Base-by-base conservation (phyloP, 208 protist species). In the Acanthamoeba lugdunensis region DNA sequence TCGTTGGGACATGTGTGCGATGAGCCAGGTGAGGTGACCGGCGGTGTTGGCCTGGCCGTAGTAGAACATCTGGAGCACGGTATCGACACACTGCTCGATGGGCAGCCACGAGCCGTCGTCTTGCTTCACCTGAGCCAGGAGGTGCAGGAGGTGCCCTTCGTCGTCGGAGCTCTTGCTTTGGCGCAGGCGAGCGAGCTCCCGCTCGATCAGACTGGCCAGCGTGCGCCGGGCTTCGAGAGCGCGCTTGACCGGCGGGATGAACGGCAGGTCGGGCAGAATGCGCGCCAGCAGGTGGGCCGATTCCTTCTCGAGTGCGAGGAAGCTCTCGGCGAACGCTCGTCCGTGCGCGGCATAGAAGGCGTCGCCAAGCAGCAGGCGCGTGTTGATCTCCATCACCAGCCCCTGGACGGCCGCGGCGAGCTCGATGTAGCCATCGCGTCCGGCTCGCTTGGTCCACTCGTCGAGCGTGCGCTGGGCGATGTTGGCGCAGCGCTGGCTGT, bases 371-470 rank as follows among this genome's bases (percentile, higher is more conserved):
- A 84, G 75, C 23, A 84, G 75, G 5, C 75, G 75, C 6, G 48
- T 58, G 75, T 84, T 84, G 75, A 84, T 50, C 48, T 84, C 75
- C 75, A 84, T 84, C 41, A 84, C 75, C 18, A 84, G 75, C 21
- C 37, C 37, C 11, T 33, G 45, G 13, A 58, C 75, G 45, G 45
- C 25, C 3, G 33, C 23, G 23, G 23, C 25, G 13, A 84, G 48
- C 45, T 84, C 75, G 48, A 56, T 58, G 48, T 50, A 84, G 33
- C 75, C 75, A 41, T 45, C 69, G 75, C 48, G 33, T 7, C 69
- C 69, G 7, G 30, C 28, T 8, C 8, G 28, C 37, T 56, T 9
- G 48, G 23, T 9, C 48, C 48, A 58, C 48, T 58, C 45, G 23
- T 25, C 75, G 23, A 84, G 75, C 5, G 75, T 33, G 48, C 45